Conservation (phyloP, 192 early-diverging fungal genomes). For the Diversispora eburnea region DNA sequence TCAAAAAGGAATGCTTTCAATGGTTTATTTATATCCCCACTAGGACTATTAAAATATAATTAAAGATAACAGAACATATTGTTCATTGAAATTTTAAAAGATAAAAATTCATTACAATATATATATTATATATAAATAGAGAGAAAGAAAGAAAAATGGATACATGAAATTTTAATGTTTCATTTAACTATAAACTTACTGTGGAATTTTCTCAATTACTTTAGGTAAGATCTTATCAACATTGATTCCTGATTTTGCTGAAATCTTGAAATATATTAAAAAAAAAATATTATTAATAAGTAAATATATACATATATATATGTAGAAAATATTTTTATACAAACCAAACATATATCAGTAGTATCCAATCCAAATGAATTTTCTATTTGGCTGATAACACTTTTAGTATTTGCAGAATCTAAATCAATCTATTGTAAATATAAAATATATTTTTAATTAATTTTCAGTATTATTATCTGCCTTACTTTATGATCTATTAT, state of each 20-base stretch:
- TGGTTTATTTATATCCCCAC: slow-evolving; percentile 57
- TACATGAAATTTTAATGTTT: neutral
- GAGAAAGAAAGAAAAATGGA: neutral
- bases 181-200: slow-evolving; percentile 43
- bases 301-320: neutral
- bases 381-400: slow-evolving; percentile 75
- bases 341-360: slow-evolving; percentile 47
- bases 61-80: neutral
- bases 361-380: slow-evolving; percentile 82
- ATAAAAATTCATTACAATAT: neutral
- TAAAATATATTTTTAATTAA: neutral
- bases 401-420: slow-evolving; percentile 78
- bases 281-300: neutral
- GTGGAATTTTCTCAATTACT: slow-evolving; percentile 77
- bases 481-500: neutral
- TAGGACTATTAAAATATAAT: slow-evolving; percentile 45
- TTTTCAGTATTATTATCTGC: neutral
- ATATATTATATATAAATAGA: neutral
- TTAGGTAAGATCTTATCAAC: slow-evolving; percentile 69
- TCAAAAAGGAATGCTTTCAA: slow-evolving; percentile 93
- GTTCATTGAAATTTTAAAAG: no score
- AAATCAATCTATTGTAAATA: slow-evolving; percentile 70
- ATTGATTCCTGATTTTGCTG: slow-evolving; percentile 81
- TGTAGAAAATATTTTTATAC: neutral
- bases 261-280: slow-evolving; percentile 51